These are phyloP conservation scores for Coemansia sp. DNA, from an alignment of 192 early-diverging fungal genomes.

Conservation along the genomic window DNA sequence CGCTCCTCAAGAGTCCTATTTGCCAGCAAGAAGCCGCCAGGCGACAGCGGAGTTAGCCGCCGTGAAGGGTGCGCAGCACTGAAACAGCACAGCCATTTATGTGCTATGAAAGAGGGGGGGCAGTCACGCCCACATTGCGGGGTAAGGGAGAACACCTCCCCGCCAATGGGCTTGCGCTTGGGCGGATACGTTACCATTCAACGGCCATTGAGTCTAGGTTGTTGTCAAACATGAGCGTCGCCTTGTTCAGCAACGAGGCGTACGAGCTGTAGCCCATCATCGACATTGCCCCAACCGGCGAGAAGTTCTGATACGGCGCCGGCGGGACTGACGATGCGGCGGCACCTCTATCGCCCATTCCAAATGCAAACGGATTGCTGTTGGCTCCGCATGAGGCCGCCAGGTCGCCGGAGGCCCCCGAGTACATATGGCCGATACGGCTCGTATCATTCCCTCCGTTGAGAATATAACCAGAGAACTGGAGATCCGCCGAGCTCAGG, in stretches of 20 bases:
- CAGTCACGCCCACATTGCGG: no score
- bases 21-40: neutral
- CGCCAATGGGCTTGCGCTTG: no score
- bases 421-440: neutral
- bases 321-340: constrained; percentile 3
- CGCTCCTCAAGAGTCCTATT: constrained; percentile 62
- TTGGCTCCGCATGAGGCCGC: neutral
- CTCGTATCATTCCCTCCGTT: constrained; percentile 7
- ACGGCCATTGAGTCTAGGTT: constrained; percentile 63
- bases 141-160: no score
- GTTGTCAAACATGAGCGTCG: constrained; percentile 61
- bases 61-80: no score
- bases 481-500: constrained; percentile 28
- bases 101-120: no score
- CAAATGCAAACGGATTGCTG: constrained; percentile 5
- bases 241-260: constrained; percentile 64
- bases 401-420: neutral
- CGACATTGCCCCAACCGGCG: constrained; percentile 17
- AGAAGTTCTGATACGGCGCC: constrained; percentile 9
- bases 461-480: constrained; percentile 39
- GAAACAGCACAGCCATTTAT: no score
- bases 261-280: constrained; percentile 50
- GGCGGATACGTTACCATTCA: constrained; percentile 62
- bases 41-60: no score
- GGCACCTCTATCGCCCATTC: no score